Evolutionary conservation across 2,329 filamentous ascomycete species (phyloP), one percentile per base, ranked within the genome.

Genomic region (Fusarium succisae): DNA sequence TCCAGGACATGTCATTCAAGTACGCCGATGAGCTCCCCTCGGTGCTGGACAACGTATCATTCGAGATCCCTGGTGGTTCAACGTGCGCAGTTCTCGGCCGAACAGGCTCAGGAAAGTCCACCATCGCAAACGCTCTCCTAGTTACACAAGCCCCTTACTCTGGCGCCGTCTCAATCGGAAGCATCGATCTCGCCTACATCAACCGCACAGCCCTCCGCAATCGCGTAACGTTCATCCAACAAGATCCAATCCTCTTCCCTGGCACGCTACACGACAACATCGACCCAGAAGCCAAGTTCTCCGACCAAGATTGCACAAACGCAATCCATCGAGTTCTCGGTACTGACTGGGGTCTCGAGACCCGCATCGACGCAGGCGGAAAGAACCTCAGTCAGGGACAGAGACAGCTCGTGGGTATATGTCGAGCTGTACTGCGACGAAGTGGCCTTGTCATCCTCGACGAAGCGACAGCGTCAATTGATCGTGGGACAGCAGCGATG

Each of bases 81-180:
- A 90, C 88, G 0, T 90, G 89, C 44, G 88, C 89, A 0, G 89
- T 98, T 11, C 91, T 96, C 3, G 95, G 95, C 3, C 91, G 95
- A 41, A 98, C 95, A 0, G 92, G 94, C 0, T 96, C 93, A 1
- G 95, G 95, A 22, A 98, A 98, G 83, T 95, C 92, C 35, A 98
- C 95, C 0, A 84, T 91, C 5, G 90, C 89, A 5, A 86, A 91
- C 37, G 87, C 88, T 6, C 83, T 92, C 2, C 84, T 91, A 1
- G 88, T 86, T 6, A 90, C 89, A 0, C 84, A 91, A 47, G 84
- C 86, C 3, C 88, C 90, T 0, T 80, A 80, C 5, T 79, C 81
- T 2, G 90, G 90, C 2, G 79, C 78, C n/a, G 86, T 91, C 50
- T 84, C 80, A 26, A 87, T 91, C 61, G 90, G 90, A 50, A 81